Evolutionary conservation across 495 filamentous ascomycete genomes (phyloP).

Genomic region (Neurospora sp.): DNA sequence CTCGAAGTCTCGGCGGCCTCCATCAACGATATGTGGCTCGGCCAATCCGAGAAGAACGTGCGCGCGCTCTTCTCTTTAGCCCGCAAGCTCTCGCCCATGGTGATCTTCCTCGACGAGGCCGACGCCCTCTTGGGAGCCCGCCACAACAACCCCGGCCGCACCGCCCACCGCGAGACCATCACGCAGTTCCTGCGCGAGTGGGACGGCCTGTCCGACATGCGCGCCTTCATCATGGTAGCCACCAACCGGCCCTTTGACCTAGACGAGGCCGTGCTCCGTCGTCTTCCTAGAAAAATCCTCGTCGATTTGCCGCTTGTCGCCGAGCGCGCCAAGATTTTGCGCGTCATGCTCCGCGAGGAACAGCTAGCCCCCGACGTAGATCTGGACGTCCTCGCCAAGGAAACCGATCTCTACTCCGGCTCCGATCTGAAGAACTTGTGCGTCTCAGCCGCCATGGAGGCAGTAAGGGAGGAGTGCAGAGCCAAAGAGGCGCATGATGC

Average conservation of each 20-base stretch:
- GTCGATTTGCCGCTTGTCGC: constrained; percentile 75
- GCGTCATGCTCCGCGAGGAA: constrained; percentile 79
- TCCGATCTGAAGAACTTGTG: constrained; percentile 90
- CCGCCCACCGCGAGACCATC: constrained; percentile 78
- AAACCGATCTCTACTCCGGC: constrained; percentile 91
- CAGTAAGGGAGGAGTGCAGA: constrained; percentile 63
- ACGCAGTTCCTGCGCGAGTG: constrained; percentile 98
- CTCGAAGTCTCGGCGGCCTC: constrained; percentile 50
- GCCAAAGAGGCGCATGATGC: constrained; percentile 41
- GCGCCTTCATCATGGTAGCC: constrained; percentile 98
- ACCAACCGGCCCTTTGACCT: constrained; percentile 93
- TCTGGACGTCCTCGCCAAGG: constrained; percentile 55
- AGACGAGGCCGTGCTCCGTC: constrained; percentile 84
- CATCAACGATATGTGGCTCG: constrained; percentile 93
- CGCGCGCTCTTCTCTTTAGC: constrained; percentile 85
- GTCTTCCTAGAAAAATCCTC: constrained; percentile 72
- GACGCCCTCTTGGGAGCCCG: constrained; percentile 82
- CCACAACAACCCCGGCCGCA: constrained; percentile 42
- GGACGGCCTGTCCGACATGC: constrained; percentile 82
- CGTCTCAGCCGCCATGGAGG: constrained; percentile 82
- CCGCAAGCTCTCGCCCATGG: constrained; percentile 82
- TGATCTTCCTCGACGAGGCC: constrained; percentile 96
- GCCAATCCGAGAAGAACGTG: constrained; percentile 95
- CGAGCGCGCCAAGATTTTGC: constrained; percentile 70
- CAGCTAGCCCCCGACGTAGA: constrained; percentile 57